Evolutionary conservation across 2,329 filamentous ascomycete genomes (phyloP), one percentile per base, ranked within the genome.

Genomic region (Beauveria bassiana): DNA sequence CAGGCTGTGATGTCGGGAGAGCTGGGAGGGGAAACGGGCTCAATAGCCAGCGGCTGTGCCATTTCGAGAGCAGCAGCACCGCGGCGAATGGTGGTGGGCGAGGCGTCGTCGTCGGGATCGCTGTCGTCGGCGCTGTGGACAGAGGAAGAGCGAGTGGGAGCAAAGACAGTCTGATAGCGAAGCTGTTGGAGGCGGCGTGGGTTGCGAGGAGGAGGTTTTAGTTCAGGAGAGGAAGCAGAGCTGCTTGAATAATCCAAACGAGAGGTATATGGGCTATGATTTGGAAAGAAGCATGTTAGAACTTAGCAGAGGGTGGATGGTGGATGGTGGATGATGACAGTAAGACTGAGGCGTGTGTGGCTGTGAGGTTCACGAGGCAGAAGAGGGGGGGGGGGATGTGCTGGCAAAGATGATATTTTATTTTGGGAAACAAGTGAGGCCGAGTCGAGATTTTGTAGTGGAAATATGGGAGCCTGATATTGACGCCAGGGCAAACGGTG

Each of bases 111-210:
- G 52, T 22, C 40, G 3, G 40, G 24, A 28, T 57, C 31, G 47
- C 34, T 59, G 47, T 62, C 49, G 61, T 61, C 62, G 64, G 65
- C 62, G 59, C 61, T 65, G 70, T 89, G 88, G 52, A 86, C 66
- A 18, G 87, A 88, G 38, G 86, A 87, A 7, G 77, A 66, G n/a
- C 81, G 79, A 46, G 81, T 79, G 64, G 73, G 75, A 59, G 68
- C 70, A 40, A 74, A 71, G 62, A 66, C 67, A 62, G 68, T 72
- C 31, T 61, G 58, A 50, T 42, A 43, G 8, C 43, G 64, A 67
- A 66, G 56, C 64, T 67, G 63, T 69, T 70, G 62, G 66, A 72
- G 61, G 67, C 72, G 63, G 61, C 67, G 68, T 14, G 74, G 71
- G 59, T 75, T 77, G 68, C 71, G 71, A 26, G 71, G 71, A 45